A percentile compares a stretch with the other conserved stretches of the same genome.
Conservation (phyloP, 768 basidiomycete species). For the Tulasnella sp. region DNA sequence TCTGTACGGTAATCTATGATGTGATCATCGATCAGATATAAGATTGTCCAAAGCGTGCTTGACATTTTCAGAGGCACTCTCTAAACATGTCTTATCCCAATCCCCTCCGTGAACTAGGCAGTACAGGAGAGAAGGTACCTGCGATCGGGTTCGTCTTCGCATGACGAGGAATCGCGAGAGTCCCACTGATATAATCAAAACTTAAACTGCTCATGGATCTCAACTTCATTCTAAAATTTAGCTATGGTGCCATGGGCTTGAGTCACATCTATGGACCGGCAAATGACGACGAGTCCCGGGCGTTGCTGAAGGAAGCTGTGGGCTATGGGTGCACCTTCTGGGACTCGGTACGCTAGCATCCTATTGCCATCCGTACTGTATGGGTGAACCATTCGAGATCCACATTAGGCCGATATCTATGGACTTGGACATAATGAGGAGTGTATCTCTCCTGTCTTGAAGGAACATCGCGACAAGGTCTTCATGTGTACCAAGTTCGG, state of each 20-base stretch:
- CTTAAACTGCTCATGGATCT: not conserved
- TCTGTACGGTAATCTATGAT: too few species aligned
- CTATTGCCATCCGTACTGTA: too few species aligned
- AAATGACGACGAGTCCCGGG: not conserved
- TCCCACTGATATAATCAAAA: not conserved
- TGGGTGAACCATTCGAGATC: too few species aligned
- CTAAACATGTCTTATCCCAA: not conserved
- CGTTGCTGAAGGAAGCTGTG: not conserved
- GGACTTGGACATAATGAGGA: not conserved
- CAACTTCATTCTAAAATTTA: not conserved
- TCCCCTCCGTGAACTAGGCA: not conserved
- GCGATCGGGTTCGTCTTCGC: not conserved
- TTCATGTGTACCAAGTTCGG: slow-evolving; percentile 24
- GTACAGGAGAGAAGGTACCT: not conserved
- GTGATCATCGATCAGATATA: too few species aligned
- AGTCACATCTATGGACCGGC: not conserved
- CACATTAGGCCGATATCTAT: not conserved
- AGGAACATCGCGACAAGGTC: slow-evolving; percentile 16
- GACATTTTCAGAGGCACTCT: too few species aligned
- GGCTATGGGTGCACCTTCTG: not conserved
- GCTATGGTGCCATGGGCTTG: not conserved
- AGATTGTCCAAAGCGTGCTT: too few species aligned
- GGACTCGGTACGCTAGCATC: slow-evolving; percentile 1
- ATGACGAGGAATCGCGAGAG: too few species aligned
- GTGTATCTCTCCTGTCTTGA: not conserved